A percentile compares a stretch with the other conserved stretches of the same genome.
phyloP scores from a whole-genome alignment of 306 rosid species.

The Quercus bicolor region DNA sequence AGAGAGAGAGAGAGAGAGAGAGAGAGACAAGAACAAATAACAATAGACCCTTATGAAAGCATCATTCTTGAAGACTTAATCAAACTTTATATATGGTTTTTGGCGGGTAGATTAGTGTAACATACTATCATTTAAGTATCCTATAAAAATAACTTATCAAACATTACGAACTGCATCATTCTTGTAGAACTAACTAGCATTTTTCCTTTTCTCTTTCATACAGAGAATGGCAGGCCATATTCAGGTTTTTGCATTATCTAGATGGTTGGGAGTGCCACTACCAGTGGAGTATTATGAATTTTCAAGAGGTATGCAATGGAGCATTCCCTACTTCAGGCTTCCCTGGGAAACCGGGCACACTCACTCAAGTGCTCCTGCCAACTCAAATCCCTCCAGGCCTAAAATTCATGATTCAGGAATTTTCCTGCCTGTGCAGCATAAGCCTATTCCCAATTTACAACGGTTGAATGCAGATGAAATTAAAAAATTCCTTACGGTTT shows the following conservation, averaged over 20 bases:
- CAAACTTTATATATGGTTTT: background rate
- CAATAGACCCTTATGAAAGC: too few species aligned
- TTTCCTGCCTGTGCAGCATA: too few species aligned
- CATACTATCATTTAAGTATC: background rate
- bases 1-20: too few species aligned
- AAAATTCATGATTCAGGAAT: slow-evolving; percentile 29
- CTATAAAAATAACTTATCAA: background rate
- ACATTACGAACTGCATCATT: background rate
- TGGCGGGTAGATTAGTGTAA: background rate
- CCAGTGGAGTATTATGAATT: slow-evolving; percentile 82
- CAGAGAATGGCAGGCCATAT: slow-evolving; percentile 86
- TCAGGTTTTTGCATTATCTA: slow-evolving; percentile 78
- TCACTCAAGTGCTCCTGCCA: slow-evolving; percentile 43
- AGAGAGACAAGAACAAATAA: too few species aligned
- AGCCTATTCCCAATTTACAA: slow-evolving; percentile 12
- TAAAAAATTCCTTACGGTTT: slow-evolving; percentile 63
- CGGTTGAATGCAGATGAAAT: slow-evolving; percentile 66
- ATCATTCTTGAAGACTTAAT: too few species aligned
- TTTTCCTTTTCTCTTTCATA: slow-evolving; percentile 20
- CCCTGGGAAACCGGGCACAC: slow-evolving; percentile 67
- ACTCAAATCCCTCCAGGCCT: slow-evolving; percentile 26
- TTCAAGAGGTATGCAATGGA: slow-evolving; percentile 70
- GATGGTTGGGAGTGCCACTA: slow-evolving; percentile 68
- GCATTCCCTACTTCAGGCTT: slow-evolving; percentile 61
- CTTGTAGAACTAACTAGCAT: background rate